Evolutionary conservation across 306 rosid species (phyloP).

Genomic region (Corylus americana): DNA sequence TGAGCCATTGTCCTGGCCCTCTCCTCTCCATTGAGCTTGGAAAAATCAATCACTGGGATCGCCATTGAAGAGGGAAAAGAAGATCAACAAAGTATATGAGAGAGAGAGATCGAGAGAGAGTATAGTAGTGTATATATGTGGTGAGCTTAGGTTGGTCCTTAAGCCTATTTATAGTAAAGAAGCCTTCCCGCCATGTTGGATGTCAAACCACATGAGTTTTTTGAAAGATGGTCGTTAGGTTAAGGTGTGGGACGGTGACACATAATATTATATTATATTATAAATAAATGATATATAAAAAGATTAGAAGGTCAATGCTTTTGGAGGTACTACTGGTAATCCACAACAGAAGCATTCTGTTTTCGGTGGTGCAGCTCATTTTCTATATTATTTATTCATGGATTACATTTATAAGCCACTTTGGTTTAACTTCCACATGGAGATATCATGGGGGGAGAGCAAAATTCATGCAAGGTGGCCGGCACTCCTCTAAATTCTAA

Average conservation of each 20-base stretch:
- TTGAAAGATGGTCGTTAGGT: conserved; percentile 58
- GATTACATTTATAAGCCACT: conserved; percentile 20
- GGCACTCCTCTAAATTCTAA: not conserved
- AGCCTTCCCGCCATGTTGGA: conserved; percentile 53
- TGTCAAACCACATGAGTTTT: conserved; percentile 38
- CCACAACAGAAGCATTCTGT: conserved; percentile 44
- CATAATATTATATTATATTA: conserved; percentile 5
- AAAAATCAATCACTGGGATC: conserved; percentile 93
- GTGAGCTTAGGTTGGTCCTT: conserved; percentile 23
- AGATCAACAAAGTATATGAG: not conserved
- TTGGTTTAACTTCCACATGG: conserved; percentile 28
- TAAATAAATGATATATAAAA: no score
- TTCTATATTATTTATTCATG: conserved; percentile 9
- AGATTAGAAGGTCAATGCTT: conserved; percentile 50
- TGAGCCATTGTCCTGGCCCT: conserved; percentile 77
- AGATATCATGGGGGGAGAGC: conserved; percentile 9
- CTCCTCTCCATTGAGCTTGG: conserved; percentile 76
- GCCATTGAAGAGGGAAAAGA: conserved; percentile 47
- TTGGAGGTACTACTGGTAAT: conserved; percentile 41
- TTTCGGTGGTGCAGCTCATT: conserved; percentile 48
- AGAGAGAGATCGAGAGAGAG: not conserved
- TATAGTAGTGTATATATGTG: conserved; percentile 4
- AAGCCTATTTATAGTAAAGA: conserved; percentile 60
- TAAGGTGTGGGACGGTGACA: conserved; percentile 66
- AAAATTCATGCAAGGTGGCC: not conserved